Conservation (phyloP, 257 asterid genomes). For the Capsicum chinense region DNA sequence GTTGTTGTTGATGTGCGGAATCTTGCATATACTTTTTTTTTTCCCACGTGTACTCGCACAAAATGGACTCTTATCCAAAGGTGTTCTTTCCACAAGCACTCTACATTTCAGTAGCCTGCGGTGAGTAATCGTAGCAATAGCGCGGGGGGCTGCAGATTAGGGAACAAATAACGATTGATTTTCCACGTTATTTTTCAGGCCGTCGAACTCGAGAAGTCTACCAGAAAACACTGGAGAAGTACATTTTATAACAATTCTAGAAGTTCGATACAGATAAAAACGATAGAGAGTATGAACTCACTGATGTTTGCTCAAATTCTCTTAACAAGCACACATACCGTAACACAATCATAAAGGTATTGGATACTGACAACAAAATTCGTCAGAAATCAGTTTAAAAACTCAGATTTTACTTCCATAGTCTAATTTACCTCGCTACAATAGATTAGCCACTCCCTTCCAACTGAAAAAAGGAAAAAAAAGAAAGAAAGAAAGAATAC, state of each 20-base stretch:
- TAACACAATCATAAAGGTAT: neutral
- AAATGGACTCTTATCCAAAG: neutral
- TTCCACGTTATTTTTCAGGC: neutral
- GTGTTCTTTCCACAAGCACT: neutral
- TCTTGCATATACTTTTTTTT: neutral
- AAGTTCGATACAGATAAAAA: slow-evolving; percentile 3
- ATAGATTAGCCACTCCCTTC: slow-evolving; percentile 13
- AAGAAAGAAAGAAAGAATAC: slow-evolving; percentile 45
- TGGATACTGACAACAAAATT: slow-evolving; percentile 14
- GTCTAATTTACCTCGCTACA: slow-evolving; percentile 2
- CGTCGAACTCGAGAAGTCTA: neutral
- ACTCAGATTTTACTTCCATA: neutral
- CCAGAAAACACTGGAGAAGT: slow-evolving; percentile 11
- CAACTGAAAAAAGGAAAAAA: neutral
- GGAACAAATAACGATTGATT: neutral
- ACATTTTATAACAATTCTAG: neutral
- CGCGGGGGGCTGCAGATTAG: neutral
- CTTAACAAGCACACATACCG: slow-evolving; percentile 6
- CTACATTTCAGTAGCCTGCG: neutral
- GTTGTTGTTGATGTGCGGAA: neutral
- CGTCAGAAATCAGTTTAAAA: neutral
- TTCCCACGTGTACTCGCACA: no score
- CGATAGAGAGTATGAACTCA: neutral
- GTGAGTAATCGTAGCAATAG: neutral
- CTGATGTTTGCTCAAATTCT: neutral